Evolutionary conservation across 345 rosid species (phyloP), one percentile per base, ranked within the genome.

Genomic region (Arabis alpina): DNA sequence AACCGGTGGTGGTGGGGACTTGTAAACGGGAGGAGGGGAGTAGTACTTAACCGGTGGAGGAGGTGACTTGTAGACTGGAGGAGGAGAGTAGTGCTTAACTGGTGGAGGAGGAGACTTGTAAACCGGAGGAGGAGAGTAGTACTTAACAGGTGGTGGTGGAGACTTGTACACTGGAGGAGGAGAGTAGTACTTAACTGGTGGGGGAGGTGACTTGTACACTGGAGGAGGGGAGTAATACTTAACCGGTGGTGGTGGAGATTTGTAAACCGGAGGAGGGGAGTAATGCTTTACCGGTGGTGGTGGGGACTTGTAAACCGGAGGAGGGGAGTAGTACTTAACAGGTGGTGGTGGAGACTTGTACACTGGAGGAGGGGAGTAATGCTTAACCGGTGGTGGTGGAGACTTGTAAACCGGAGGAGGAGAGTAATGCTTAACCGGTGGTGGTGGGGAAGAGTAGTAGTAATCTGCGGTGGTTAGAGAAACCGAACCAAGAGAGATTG

Each of bases 321-420:
- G 69, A 23, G 70, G 59, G 2, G 59, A 32, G 27, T 68, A 68
- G n/a, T 55, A 34, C 0, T 47, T 68, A 37, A 56, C 40, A 1
- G 84, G 80, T 2, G 76, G 78, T 11, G 82, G 82, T 15, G 86
- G 79, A 7, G 61, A 67, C 1, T 40, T 23, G 53, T 49, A 54
- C 12, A 70, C 68, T 13, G 23, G 23, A 19, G 23, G 23, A 19
- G 23, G 23, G 1, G 23, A 4, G 77, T 10, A 85, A 81, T 43
- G 83, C 63, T 32, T 77, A 53, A 76, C 67, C 3, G 79, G 79
- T 30, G 79, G 79, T 28, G 76, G 76, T 45, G 79, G 79, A 49
- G 85, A 79, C n/a, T n/a, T n/a, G n/a, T n/a, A n/a, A n/a, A n/a
- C n/a, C n/a, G 76, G 37, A 15, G 87, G 84, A 0, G 87, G 34